Evolutionary conservation across 768 basidiomycete species (phyloP), one percentile per base, ranked within the genome.

Genomic region (Boletales sp.): DNA sequence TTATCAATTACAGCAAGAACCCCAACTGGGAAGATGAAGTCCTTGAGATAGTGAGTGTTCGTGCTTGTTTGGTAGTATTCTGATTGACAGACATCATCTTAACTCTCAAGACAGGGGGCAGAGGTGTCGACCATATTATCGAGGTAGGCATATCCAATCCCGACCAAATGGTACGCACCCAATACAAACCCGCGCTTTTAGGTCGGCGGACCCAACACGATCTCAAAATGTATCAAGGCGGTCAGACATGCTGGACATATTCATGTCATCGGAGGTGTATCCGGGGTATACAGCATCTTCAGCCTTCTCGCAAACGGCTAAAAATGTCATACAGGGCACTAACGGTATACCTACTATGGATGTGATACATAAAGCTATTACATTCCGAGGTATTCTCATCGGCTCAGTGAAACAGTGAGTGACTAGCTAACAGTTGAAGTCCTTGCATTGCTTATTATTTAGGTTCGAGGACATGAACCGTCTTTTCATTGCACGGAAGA

Each of bases 1-100:
- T 78, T 17, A 82, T 87, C 68, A 84, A 86, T 69, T 87, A 86
- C 63, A 79, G 72, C 50, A 77, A 66, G 52, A 71, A 68, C 2
- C 76, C 78, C 2, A 62, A 82, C 37, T 87, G 84, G 84, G 79
- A 83, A 36, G 62, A 77, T 32, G 74, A 82, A 54, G 78, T 76
- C 2, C 50, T 71, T 30, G 63, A 67, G 50, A 65, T 83, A 17
- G 78, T 77, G 51, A 24, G 74, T 61, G 17, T 10, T 40, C 15
- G 0, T 9, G 19, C 8, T 24, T 24, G n/a, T 30, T n/a, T 15
- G 9, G 45, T 43, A 15, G 13, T 24, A 12, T 24, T n/a, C 9
- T 8, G 19, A 18, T 18, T 13, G 21, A 30, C 34, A 36, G n/a
- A 38, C 15, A 38, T 15, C 7, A 40, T 17, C 9, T 43, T 31